Conservation (phyloP, 2,329 filamentous ascomycete species). For the Trichothecium roseum region DNA sequence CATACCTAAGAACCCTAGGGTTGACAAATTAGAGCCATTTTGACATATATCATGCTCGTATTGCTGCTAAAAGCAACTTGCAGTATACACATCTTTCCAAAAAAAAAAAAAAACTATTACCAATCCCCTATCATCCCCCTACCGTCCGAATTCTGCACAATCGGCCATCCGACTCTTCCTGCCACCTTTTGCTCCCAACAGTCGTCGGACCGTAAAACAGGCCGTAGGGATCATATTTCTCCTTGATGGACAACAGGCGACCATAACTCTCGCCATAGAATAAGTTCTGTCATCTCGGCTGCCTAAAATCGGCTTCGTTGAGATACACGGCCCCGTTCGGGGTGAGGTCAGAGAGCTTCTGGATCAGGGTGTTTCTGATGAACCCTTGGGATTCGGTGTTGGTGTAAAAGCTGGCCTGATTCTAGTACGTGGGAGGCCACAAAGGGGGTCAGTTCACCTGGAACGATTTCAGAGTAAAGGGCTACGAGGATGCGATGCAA, state of each 20-base stretch:
- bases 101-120: no score
- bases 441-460: no score
- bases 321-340: constrained; percentile 22
- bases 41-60: no score
- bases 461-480: no score
- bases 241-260: constrained; percentile 28
- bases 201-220: constrained; percentile 33
- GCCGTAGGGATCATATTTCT: constrained; percentile 29
- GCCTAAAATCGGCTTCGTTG: constrained; percentile 34
- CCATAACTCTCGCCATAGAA: constrained; percentile 33
- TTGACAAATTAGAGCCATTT: no score
- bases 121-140: no score
- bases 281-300: constrained; percentile 24
- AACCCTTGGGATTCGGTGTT: neutral
- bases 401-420: neutral
- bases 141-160: neutral
- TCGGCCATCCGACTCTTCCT: constrained; percentile 11
- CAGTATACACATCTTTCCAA: no score
- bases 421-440: neutral
- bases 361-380: constrained; percentile 19
- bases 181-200: constrained; percentile 37
- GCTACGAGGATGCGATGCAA: no score
- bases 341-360: constrained; percentile 21
- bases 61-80: no score
- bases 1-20: no score